Base-by-base conservation (phyloP, 371 early-diverging fungal genomes). In the Lichtheimia hyalospora region DNA sequence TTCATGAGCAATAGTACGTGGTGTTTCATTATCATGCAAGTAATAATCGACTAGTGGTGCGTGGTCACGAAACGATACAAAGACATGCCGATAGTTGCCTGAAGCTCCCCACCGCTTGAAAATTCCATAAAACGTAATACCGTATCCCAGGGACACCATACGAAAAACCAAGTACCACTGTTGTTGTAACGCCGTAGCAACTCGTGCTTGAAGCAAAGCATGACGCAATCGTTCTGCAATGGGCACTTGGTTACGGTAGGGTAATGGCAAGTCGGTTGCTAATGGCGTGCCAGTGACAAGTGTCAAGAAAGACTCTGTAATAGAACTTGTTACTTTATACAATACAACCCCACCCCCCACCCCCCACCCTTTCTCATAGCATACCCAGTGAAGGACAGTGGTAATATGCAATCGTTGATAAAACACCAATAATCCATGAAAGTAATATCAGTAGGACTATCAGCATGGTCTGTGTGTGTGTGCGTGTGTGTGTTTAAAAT, bases 131-230 rank as follows among this genome's bases (percentile, higher is more conserved):
- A 58, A 58, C 16, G 50, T 41, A 23, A 55, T 27, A 16, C 41
- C 44, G 14, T 14, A 23, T 7, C 52, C 7, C 28, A 52, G 25
- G 27, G 16, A 27, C 15, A 25, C 18, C 15, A 25, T 14, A 10
- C 52, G 52, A n/a, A 23, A 52, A 14, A 52, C 27, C 25, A 52
- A 16, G 25, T 25, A 52, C 13, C 28, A 15, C 16, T 52, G 13
- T 14, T 20, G 10, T n/a, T 21, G 12, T 7, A 28, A 13, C 27
- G 52, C 52, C 7, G 25, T 27, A 7, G 23, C 52, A 3, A 50
- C 58, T 12, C 58, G 28, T 15, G 50, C 41, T 16, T 50, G 58
- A 20, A 58, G 10, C 43, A 58, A 49, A 15, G 58, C 58, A 58
- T 58, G 21, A 1, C 14, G 50, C 4, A 58, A 18, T 20, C 49